A percentile compares a stretch with the other conserved stretches of the same genome.
Conservation (phyloP, 805 yeast species). For the Tetrapisispora iriomotensis region DNA sequence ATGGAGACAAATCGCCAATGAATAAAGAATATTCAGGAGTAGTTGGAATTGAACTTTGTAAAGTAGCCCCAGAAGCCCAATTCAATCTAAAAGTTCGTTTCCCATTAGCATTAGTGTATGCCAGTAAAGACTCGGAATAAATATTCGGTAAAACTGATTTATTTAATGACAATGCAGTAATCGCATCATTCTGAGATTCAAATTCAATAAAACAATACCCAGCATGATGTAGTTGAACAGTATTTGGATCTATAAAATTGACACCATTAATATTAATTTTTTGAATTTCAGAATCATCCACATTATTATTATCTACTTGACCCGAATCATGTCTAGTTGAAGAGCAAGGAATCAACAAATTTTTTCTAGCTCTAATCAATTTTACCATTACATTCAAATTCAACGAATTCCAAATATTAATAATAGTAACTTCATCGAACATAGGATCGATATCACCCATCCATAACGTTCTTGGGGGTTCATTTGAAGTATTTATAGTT, state of each 20-base stretch:
- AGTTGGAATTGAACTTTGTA: conserved; percentile 58
- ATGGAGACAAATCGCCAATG: conserved; percentile 75
- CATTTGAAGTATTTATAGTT: conserved; percentile 37
- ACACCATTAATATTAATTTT: conserved; percentile 23
- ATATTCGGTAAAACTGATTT: conserved; percentile 54
- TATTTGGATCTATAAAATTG: conserved; percentile 26
- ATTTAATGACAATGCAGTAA: conserved; percentile 54
- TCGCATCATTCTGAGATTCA: conserved; percentile 57
- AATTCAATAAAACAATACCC: conserved; percentile 80
- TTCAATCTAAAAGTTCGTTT: conserved; percentile 62
- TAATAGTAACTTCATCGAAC: conserved; percentile 55
- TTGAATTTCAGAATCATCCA: neutral
- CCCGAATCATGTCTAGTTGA: conserved; percentile 6
- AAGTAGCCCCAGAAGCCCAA: conserved; percentile 80
- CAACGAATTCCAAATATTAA: conserved; percentile 50
- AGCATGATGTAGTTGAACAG: conserved; percentile 33
- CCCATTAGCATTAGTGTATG: conserved; percentile 27
- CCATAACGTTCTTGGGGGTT: conserved; percentile 68
- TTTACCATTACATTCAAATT: conserved; percentile 54
- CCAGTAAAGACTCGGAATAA: conserved; percentile 13
- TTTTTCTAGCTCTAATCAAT: conserved; percentile 45
- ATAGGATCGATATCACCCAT: conserved; percentile 83
- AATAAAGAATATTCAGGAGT: conserved; percentile 69
- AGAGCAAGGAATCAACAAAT: conserved; percentile 26
- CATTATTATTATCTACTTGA: neutral